Evolutionary conservation across 164 flowering plant species (phyloP).

Genomic region (Buxus sempervirens): DNA sequence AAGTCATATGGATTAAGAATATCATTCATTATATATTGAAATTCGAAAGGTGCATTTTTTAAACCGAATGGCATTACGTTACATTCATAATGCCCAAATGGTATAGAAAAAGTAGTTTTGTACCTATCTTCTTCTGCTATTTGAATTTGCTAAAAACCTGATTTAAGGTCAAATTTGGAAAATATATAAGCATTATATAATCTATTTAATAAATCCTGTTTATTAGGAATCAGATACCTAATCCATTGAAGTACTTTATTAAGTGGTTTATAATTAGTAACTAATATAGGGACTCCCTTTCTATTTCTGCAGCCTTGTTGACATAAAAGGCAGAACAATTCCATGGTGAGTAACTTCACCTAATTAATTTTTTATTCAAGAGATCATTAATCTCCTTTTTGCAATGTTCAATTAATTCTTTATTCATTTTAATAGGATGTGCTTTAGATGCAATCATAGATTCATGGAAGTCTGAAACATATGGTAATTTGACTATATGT

Average conservation of each 20-base stretch:
- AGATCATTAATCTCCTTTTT: too few species aligned
- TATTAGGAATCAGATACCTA: not conserved
- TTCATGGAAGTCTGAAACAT: not conserved
- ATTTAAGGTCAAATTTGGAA: slow-evolving; percentile 10
- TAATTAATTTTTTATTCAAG: too few species aligned
- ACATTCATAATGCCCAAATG: slow-evolving; percentile 3
- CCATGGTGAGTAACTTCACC: not conserved
- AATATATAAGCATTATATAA: too few species aligned
- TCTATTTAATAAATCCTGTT: not conserved
- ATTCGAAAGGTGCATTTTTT: slow-evolving; percentile 3
- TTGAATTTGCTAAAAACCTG: slow-evolving; percentile 1
- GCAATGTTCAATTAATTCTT: too few species aligned
- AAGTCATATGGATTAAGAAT: not conserved
- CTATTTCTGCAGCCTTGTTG: not conserved
- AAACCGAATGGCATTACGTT: slow-evolving; percentile 1
- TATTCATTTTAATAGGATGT: not conserved
- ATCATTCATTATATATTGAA: slow-evolving; percentile 1
- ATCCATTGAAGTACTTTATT: not conserved
- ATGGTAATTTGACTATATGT: not conserved
- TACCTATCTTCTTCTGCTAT: too few species aligned
- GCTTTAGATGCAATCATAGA: too few species aligned
- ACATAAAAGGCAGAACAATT: slow-evolving; percentile 3
- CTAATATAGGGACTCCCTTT: slow-evolving; percentile 1
- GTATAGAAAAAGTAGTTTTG: not conserved
- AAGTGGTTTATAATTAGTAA: too few species aligned